A percentile compares a stretch with the other conserved stretches of the same genome.
These are phyloP conservation scores for Capsella bursapastoris DNA, from an alignment of 345 rosid genomes.

Conservation along the genomic window DNA sequence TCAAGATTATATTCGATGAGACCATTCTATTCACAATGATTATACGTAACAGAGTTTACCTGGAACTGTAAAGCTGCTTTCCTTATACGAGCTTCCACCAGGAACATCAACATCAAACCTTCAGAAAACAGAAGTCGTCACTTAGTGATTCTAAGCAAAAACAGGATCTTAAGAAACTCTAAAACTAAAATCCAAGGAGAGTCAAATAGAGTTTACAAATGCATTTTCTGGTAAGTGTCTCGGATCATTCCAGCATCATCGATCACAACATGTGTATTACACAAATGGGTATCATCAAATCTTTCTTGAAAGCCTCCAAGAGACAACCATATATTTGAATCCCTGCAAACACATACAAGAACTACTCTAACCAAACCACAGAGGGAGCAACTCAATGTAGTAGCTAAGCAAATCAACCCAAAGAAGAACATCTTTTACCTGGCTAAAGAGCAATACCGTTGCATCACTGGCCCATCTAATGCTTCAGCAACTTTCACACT, in stretches of 20 bases:
- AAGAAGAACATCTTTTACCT: slow-evolving; percentile 51
- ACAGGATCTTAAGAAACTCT: background rate
- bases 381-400: slow-evolving; percentile 4
- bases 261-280: slow-evolving; percentile 86
- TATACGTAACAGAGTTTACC: slow-evolving; percentile 49
- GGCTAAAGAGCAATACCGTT: slow-evolving; percentile 79
- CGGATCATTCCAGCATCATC: slow-evolving; percentile 74
- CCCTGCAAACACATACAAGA: slow-evolving; percentile 51
- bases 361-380: background rate
- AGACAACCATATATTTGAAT: slow-evolving; percentile 81
- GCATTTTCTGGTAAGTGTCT: slow-evolving; percentile 75
- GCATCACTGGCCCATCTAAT: slow-evolving; percentile 84
- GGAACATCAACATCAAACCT: slow-evolving; percentile 98
- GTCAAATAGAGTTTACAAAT: slow-evolving; percentile 57
- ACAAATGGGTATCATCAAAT: slow-evolving; percentile 72
- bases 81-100: slow-evolving; percentile 82
- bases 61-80: slow-evolving; percentile 89
- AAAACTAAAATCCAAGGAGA: background rate
- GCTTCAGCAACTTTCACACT: slow-evolving; percentile 75
- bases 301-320: slow-evolving; percentile 94
- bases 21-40: background rate
- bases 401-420: background rate
- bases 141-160: background rate
- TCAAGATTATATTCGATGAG: background rate
- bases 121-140: background rate